Percentiles rank a stretch among this genome's conserved stretches.
Conservation (phyloP, 495 filamentous ascomycete genomes). For the Pseudevernia furfuracea region DNA sequence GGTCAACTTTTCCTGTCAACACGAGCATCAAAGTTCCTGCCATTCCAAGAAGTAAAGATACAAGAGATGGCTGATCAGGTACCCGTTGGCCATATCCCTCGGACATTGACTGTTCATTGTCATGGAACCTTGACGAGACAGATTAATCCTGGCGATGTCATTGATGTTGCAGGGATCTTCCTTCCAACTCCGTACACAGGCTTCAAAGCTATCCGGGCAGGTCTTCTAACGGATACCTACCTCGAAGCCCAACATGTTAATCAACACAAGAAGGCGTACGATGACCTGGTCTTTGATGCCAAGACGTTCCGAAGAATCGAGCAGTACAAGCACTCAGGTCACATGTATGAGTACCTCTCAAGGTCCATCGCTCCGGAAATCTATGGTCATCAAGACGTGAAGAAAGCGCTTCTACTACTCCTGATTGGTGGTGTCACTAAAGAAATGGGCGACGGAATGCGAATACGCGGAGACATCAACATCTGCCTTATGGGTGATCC, state of each 20-base stretch:
- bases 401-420: constrained; percentile 90
- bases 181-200: constrained; percentile 95
- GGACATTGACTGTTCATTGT: constrained; percentile 80
- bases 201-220: constrained; percentile 92
- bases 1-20: constrained; percentile 90
- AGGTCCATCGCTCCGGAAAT: constrained; percentile 97
- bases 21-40: constrained; percentile 89
- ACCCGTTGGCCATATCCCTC: constrained; percentile 92
- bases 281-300: constrained; percentile 72
- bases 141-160: constrained; percentile 86
- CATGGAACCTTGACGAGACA: constrained; percentile 76
- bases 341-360: constrained; percentile 88
- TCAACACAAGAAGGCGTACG: constrained; percentile 97
- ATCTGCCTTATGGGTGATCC: constrained; percentile 98
- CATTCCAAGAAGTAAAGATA: constrained; percentile 97
- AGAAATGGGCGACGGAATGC: constrained; percentile 95
- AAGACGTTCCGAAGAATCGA: constrained; percentile 72
- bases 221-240: constrained; percentile 92
- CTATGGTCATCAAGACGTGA: constrained; percentile 91
- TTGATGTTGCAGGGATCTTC: constrained; percentile 92
- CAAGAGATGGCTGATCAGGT: constrained; percentile 98
- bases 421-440: constrained; percentile 96
- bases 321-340: constrained; percentile 69
- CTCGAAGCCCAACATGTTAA: constrained; percentile 86
- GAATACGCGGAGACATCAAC: constrained; percentile 97